Base-by-base conservation (phyloP, 2,329 filamentous ascomycete species). In the Nannizziopsis barbatae region DNA sequence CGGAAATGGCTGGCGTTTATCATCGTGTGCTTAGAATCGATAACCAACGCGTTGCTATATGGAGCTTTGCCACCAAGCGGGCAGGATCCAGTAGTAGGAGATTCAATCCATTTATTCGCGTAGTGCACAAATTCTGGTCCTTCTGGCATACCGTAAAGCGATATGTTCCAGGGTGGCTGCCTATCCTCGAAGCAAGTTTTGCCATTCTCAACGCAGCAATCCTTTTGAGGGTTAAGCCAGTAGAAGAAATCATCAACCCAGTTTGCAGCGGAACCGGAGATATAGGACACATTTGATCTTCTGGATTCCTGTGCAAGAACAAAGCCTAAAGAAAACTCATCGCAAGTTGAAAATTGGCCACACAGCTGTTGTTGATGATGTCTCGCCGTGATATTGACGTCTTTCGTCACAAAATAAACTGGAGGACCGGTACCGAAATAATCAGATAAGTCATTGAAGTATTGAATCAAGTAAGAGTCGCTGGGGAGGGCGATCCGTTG, bases 241-340 rank as follows among this genome's bases (percentile, higher is more conserved):
- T 86, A 76, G 68, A 96, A 87, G 68, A 87, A 96, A 62, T 98
- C 92, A 56, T 98, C 92, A 14, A 98, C 77, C 92, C 92, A 98
- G 64, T 85, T 95, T 2, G 93, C 92, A 0, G 90, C 82, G 0
- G 88, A 84, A 8, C 89, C 82, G 5, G 87, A 77, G 56, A 98
- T 86, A 64, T 88, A 96, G 1, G 88, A 95, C 1, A 90, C 74
- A 5, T 93, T 79, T 0, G 88, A 77, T 33, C 92, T 80, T 69
- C 95, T 96, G 9, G 92, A 81, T 68, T 98, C 93, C 57, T 92
- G 86, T 63, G 98, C 93, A 3, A 98, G 74, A 1, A 95, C 81
- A 60, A 95, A 95, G 35, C 87, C 80, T 3, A 98, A 72, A 0
- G 89, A 95, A 51, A 84, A 77, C 33, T 81, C 74, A 54, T 95